Base-by-base conservation (phyloP, 257 asterid species). In the Avicennia marina region DNA sequence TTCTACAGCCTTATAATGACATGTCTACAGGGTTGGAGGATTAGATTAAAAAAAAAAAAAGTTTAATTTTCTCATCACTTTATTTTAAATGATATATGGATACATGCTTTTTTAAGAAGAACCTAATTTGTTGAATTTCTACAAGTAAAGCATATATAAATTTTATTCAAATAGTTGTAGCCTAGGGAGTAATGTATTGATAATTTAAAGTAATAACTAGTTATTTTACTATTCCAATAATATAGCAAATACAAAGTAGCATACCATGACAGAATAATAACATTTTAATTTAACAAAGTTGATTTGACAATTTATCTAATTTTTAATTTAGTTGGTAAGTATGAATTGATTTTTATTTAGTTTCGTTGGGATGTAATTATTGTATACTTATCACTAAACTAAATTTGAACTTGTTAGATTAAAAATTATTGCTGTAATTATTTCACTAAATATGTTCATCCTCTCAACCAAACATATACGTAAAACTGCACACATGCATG, bases 401-500 rank as follows among this genome's bases (percentile, higher is more conserved):
- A 70, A 66, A n/a, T 53, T 17, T 32, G 21, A 56, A 64, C 32
- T 36, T 43, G 27, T 13, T 42, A 46, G 43, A 26, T 31, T 54
- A 26, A 60, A 64, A 55, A 16, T 6, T 66, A 40, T 21, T 25
- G 38, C 47, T 63, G 4, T 18, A 48, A 67, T 64, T 39, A 55
- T 52, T 64, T 19, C 9, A 18, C 25, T 41, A 36, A 22, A 59
- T 17, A 61, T 42, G 45, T 32, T 18, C 19, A 44, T 25, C 29
- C 9, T 24, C 52, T 26, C 58, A 72, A 68, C 75, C 41, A 60
- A 65, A 58, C 45, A 1, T n/a, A 41, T 58, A 50, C 66, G 38
- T 40, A 46, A 24, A 56, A 68, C 48, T 62, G 53, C 59, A 49
- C 67, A 40, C 9, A 48, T 66, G 72, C 83, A 66, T 59, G 75